A percentile compares a stretch with the other conserved stretches of the same genome.
Conservation (phyloP, 257 asterid species). For the Solanum commersonii region DNA sequence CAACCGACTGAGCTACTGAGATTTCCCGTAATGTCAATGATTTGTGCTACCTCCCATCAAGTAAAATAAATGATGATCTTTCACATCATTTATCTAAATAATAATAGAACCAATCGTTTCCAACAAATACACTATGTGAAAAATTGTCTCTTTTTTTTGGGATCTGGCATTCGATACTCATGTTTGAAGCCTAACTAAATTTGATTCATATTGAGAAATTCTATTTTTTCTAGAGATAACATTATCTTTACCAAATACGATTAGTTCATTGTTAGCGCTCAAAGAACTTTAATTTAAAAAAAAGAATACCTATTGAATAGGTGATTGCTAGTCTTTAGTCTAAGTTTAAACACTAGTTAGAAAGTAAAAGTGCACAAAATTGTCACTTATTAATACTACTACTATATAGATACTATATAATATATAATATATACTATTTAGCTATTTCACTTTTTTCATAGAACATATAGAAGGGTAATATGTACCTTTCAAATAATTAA, state of each 20-base stretch:
- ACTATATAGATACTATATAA: not conserved
- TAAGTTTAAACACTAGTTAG: no score
- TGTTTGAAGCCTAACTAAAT: not conserved
- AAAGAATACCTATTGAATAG: not conserved
- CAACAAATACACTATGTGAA: not conserved
- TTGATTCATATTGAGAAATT: not conserved
- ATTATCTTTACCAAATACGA: not conserved
- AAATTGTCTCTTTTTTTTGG: no score
- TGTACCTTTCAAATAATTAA: not conserved
- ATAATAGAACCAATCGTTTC: not conserved
- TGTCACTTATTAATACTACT: not conserved
- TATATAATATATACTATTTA: not conserved
- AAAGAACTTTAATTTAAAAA: not conserved
- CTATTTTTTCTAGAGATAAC: not conserved
- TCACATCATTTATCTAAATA: not conserved
- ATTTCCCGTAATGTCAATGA: not conserved
- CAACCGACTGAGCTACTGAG: fast-evolving
- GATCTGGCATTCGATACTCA: not conserved
- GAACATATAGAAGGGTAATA: not conserved
- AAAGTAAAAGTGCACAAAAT: not conserved
- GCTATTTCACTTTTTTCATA: not conserved
- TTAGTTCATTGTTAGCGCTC: not conserved
- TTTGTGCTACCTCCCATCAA: not conserved
- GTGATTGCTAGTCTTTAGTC: not conserved
- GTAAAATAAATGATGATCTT: not conserved